Conservation (phyloP, 495 filamentous ascomycete genomes). For the Penicillium egyptiacum region DNA sequence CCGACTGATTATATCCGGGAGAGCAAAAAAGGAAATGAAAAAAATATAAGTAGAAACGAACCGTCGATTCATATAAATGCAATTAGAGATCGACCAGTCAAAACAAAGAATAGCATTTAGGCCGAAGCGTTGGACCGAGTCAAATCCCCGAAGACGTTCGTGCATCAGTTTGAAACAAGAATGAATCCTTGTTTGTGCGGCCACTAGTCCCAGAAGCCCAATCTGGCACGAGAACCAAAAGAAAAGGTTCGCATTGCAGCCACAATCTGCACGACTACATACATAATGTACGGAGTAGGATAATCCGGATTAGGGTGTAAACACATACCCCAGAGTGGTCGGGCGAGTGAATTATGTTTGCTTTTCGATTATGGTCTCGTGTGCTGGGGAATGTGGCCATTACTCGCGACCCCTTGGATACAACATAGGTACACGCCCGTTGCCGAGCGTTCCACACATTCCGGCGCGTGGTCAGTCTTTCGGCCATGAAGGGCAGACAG, state of each 20-base stretch:
- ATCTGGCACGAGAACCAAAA: background rate
- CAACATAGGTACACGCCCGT: background rate
- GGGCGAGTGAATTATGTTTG: background rate
- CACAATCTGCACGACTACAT: background rate
- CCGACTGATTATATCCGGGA: background rate
- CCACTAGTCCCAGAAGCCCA: background rate
- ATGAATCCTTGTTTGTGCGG: constrained; percentile 5
- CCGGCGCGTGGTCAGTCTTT: constrained; percentile 1
- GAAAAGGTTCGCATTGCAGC: background rate
- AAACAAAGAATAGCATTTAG: constrained; percentile 1
- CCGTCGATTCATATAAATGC: background rate
- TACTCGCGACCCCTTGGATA: constrained; percentile 6
- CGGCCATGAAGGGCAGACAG: background rate
- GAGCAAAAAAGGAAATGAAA: background rate
- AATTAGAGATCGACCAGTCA: constrained; percentile 1
- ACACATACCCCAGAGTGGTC: constrained; percentile 8
- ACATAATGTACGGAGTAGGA: too few species aligned
- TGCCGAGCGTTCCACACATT: constrained; percentile 10
- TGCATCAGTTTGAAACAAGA: constrained; percentile 9
- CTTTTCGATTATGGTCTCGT: background rate
- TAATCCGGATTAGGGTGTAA: background rate
- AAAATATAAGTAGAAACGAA: background rate
- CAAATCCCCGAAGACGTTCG: background rate
- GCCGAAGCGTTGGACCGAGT: background rate
- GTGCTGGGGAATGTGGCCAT: constrained; percentile 12